Base-by-base conservation (phyloP, 768 basidiomycete species). In the Psilocybe tampanensis region DNA sequence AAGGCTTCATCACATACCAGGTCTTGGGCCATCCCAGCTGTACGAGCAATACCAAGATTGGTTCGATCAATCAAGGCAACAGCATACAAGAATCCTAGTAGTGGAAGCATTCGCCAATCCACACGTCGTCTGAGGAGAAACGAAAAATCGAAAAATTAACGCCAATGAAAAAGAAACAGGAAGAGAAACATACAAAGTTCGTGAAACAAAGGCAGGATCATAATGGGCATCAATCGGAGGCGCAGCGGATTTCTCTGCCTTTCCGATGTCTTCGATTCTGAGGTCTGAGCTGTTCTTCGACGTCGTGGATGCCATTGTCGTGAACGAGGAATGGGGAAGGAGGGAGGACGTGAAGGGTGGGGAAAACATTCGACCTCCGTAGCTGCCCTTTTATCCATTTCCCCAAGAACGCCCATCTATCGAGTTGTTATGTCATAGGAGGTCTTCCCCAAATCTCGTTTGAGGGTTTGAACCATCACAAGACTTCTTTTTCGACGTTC, bases 21-120 rank as follows among this genome's bases (percentile, higher is more conserved):
- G 52, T 75, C 74, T 52, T 54, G 49, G 24, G 67, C 70, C 75
- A 76, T 74, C 15, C 75, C 75, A 26, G 73, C 70, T 24, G 71
- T 70, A 8, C 72, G 64, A 18, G 74, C 74, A 18, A 72, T 63
- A 4, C 70, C 71, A 21, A 75, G 63, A 47, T 75, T 75, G 32
- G 67, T 66, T 36, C 73, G 63, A 47, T 75, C 73, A 45, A 74
- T 73, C 23, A 74, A 61, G 1, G 74, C 70, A 17, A 73, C 56
- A 33, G 74, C 67, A 50, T 74, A 74, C n/a, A 74, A 52, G 19
- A 72, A 43, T 26, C 73, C 73, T 2, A 74, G 64, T 23, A 76
- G 53, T 21, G 74, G 75, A n/a, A 76, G 62, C 59, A 75, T 63
- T 22, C 74, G 67, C 58, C 69, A 64, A 47, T 76, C 74, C 43